Evolutionary conservation across 345 rosid species (phyloP), one percentile per base, ranked within the genome.

Genomic region (Acer saccharum): DNA sequence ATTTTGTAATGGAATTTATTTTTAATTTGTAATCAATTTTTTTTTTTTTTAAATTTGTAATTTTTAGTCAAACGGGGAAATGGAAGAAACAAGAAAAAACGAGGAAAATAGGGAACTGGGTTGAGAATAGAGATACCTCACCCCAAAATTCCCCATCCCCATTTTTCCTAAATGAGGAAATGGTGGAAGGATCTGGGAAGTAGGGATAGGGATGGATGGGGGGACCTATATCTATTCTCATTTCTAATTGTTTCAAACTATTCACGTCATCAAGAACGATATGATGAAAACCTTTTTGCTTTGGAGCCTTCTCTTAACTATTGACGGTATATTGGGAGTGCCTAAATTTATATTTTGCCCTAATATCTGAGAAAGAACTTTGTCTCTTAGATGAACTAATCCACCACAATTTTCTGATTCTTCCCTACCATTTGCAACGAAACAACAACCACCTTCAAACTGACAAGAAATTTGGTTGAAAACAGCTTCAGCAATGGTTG

Each of bases 181-280:
- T n/a, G n/a, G n/a, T n/a, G n/a, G n/a, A n/a, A n/a, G n/a, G n/a
- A n/a, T n/a, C n/a, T n/a, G n/a, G n/a, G n/a, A n/a, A n/a, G n/a
- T n/a, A n/a, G n/a, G n/a, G n/a, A n/a, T n/a, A n/a, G n/a, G n/a
- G n/a, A n/a, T n/a, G n/a, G n/a, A n/a, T n/a, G n/a, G n/a, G n/a
- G n/a, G n/a, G n/a, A n/a, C n/a, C n/a, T n/a, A n/a, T n/a, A n/a
- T n/a, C n/a, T n/a, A n/a, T n/a, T n/a, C n/a, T n/a, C n/a, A 21
- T 60, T n/a, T 60, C 64, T 20, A 60, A 2, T 20, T 60, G 64
- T n/a, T 60, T 60, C 10, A 20, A 6, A 73, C 29, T 32, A 46
- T 65, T 60, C 23, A 41, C 71, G 63, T 70, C 76, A 50, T 75
- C 79, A 14, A 80, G 68, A 48, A 80, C 75, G n/a, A n/a, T n/a